Evolutionary conservation across 768 basidiomycete genomes (phyloP), one percentile per base, ranked within the genome.

Genomic region (Tulasnella sp.): DNA sequence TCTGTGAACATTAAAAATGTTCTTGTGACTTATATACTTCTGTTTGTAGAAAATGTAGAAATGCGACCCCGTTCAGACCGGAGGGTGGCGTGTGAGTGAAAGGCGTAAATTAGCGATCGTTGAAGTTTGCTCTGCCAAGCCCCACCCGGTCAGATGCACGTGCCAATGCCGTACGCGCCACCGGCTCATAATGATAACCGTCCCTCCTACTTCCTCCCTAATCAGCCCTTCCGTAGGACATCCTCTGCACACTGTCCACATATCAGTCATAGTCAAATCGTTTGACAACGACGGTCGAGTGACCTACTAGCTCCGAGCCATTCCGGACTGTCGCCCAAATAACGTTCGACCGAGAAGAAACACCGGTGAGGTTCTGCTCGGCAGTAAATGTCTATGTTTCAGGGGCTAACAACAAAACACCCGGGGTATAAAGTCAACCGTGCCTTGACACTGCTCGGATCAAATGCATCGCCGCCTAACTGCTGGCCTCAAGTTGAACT

Each of bases 1-100:
- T 68, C 36, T 73, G 72, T 37, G 71, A 72, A 44, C 71, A 72
- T 34, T 72, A 36, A 22, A 37, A 29, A 34, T 40, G 16, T 29
- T 19, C 26, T 0, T 14, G 5, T 29, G 29, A 59, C 14, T 22
- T 5, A 4, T 14, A 5, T 26, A 22, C 16, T 59, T 12, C 32
- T 3, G 16, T 9, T 52, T n/a, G 6, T 52, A 26, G 29, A n/a
- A 26, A 22, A n/a, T n/a, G 29, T 8, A 11, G 22, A 32, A 22
- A 9, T 22, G 22, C 11, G 32, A 29, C 8, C n/a, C n/a, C n/a
- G n/a, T n/a, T n/a, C n/a, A n/a, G n/a, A n/a, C n/a, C n/a, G n/a
- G n/a, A n/a, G n/a, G n/a, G n/a, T n/a, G n/a, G n/a, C n/a, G n/a
- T n/a, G n/a, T n/a, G n/a, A n/a, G n/a, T n/a, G n/a, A n/a, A n/a